Evolutionary conservation across 306 rosid genomes (phyloP).

Genomic region (Fragaria iinumae): DNA sequence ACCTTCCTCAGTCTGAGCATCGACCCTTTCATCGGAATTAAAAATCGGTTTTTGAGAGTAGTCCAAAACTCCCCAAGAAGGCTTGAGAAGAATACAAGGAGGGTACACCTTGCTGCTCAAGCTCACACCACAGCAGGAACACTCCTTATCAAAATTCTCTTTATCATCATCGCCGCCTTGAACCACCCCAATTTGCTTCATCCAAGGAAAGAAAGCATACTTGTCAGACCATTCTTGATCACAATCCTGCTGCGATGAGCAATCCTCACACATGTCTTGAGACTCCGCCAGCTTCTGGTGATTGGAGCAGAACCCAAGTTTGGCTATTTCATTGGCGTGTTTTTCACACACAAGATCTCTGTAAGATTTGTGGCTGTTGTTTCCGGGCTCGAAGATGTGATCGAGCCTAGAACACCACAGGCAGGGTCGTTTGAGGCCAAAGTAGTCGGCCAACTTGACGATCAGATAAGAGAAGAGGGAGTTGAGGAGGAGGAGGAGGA

Average conservation of each 20-base stretch:
- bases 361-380: conserved; percentile 26
- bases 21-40: conserved; percentile 35
- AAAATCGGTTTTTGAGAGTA: conserved; percentile 49
- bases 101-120: conserved; percentile 50
- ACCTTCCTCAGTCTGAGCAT: conserved; percentile 39
- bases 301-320: conserved; percentile 59
- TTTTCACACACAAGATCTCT: conserved; percentile 82
- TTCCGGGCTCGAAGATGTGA: conserved; percentile 62
- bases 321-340: conserved; percentile 81
- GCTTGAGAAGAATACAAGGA: conserved; percentile 68
- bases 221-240: conserved; percentile 42
- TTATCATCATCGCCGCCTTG: conserved; percentile 35
- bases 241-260: conserved; percentile 48
- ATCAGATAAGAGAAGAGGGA: conserved; percentile 80
- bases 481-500: conserved; percentile 69
- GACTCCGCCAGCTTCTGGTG: conserved; percentile 68
- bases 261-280: conserved; percentile 74
- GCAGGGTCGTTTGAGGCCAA: conserved; percentile 89
- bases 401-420: conserved; percentile 86
- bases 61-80: conserved; percentile 62
- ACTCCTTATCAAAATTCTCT: conserved; percentile 43
- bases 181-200: conserved; percentile 59
- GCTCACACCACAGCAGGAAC: conserved; percentile 79
- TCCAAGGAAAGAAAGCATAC: conserved; percentile 63
- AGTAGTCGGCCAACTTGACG: conserved; percentile 71